phyloP scores from a whole-genome alignment of 345 rosid genomes.

The Pistacia integerrima region DNA sequence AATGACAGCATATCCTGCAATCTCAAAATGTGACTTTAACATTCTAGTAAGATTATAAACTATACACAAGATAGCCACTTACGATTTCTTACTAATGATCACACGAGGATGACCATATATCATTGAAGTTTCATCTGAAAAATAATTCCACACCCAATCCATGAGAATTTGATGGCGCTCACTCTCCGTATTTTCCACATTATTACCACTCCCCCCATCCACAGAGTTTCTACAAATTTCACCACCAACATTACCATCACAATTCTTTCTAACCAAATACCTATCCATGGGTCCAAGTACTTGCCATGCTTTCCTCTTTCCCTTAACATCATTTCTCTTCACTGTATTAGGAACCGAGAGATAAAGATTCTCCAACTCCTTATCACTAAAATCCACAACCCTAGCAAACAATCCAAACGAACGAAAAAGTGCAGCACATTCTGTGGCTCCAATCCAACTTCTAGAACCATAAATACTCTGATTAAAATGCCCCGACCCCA shows the following conservation, averaged over 20 bases:
- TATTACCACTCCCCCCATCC: neutral
- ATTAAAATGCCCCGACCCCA: conserved; percentile 64
- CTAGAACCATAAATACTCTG: conserved; percentile 48
- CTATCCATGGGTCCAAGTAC: conserved; percentile 75
- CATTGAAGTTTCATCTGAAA: conserved; percentile 44
- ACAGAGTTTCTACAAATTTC: conserved; percentile 13
- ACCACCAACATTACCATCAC: conserved; percentile 16
- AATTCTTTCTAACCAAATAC: conserved; percentile 34
- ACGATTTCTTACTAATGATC: conserved; percentile 53
- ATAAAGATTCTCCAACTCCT: conserved; percentile 47
- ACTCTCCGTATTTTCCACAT: conserved; percentile 18
- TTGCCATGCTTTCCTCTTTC: conserved; percentile 38
- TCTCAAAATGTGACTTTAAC: neutral
- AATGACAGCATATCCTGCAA: neutral
- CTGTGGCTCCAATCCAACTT: conserved; percentile 72
- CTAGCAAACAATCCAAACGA: conserved; percentile 76
- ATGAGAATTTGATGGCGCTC: conserved; percentile 49
- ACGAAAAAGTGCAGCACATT: conserved; percentile 75
- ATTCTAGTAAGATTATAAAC: neutral
- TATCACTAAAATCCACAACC: conserved; percentile 75
- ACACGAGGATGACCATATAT: conserved; percentile 31
- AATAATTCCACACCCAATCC: conserved; percentile 88
- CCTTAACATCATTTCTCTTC: neutral
- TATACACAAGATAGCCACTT: conserved; percentile 26
- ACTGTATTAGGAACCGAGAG: conserved; percentile 71